Conservation (phyloP, 2,329 filamentous ascomycete species). For the Arthrobotrys sinensis region DNA sequence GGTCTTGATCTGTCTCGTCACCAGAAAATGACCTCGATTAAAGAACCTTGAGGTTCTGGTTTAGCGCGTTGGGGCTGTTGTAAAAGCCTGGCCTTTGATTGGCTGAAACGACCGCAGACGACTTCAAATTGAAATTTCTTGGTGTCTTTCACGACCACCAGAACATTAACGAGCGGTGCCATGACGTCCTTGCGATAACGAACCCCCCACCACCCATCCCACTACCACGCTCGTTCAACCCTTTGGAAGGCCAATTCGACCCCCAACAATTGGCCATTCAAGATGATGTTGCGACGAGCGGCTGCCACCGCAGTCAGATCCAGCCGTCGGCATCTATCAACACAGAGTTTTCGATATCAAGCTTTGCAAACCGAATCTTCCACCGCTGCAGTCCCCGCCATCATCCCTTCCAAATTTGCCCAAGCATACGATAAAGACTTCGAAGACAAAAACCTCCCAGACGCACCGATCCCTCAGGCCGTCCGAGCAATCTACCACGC, state of each 20-base stretch:
- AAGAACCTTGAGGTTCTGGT: not conserved
- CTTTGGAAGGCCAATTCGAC: constrained; percentile 23
- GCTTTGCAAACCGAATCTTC: constrained; percentile 15
- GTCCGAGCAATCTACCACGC: constrained; percentile 89
- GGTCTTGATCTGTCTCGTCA: no score
- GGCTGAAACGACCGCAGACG: constrained; percentile 32
- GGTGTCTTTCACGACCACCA: constrained; percentile 22
- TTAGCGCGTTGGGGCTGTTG: constrained; percentile 49
- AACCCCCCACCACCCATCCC: constrained; percentile 13
- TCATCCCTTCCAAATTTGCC: constrained; percentile 23
- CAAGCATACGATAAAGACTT: constrained; percentile 50
- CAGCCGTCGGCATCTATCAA: constrained; percentile 49
- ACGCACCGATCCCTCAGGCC: constrained; percentile 78
- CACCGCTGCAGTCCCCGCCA: not conserved
- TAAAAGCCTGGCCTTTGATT: constrained; percentile 35
- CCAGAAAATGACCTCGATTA: no score
- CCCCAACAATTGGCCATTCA: constrained; percentile 23
- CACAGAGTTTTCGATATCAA: constrained; percentile 42
- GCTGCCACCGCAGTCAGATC: constrained; percentile 46
- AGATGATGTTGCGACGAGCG: constrained; percentile 56
- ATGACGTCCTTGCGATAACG: constrained; percentile 55
- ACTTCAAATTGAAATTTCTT: constrained; percentile 51
- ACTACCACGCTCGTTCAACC: constrained; percentile 35
- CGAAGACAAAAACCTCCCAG: constrained; percentile 26
- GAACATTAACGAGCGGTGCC: constrained; percentile 18